Evolutionary conservation across 768 basidiomycete species (phyloP), one percentile per base, ranked within the genome.

Genomic region (Paxillus involutus): DNA sequence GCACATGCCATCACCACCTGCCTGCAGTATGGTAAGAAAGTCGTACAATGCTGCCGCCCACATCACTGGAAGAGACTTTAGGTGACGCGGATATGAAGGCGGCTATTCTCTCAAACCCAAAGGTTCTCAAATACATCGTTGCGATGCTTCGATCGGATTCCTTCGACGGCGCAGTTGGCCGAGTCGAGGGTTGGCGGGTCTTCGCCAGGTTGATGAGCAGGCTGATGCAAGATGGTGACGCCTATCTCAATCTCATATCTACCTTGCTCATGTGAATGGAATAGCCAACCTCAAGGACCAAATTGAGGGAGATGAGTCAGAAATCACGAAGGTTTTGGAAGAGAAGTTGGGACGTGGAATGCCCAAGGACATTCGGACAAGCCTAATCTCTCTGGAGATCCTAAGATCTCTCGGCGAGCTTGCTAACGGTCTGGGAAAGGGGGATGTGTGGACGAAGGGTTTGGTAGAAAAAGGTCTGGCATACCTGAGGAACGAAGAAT

Each of bases 131-230:
- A 44, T 36, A 59, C 6, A 64, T 66, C 2, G 60, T 65, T 12
- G 50, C 48, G 14, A 65, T 65, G 64, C 44, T 64, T n/a, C 55
- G 55, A 30, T 35, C 56, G 14, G 59, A 65, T 45, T 67, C 54
- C 44, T 67, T 65, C 17, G 62, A 65, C 12, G 62, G 67, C 36
- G 59, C 65, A 12, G 49, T 67, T 0, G 65, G 64, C 9, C 43
- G 3, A 21, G 47, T 65, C 0, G 65, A 65, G 46, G 64, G 64
- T 12, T 66, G 67, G 37, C 62, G 67, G 39, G 54, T 66, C 2
- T 66, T 66, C 13, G 41, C 46, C 1, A 48, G 67, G 26, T 47
- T 66, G 5, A 64, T 66, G 60, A 51, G 53, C 3, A 24, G 24
- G 24, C 5, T 24, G 24, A 24, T 24, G 24, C 2, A 24, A 24